Percentiles rank a stretch among this genome's conserved stretches.
These are phyloP conservation scores for Tetrapyrgos nigripes DNA, from an alignment of 1,284 basidiomycete species.

Conservation along the genomic window DNA sequence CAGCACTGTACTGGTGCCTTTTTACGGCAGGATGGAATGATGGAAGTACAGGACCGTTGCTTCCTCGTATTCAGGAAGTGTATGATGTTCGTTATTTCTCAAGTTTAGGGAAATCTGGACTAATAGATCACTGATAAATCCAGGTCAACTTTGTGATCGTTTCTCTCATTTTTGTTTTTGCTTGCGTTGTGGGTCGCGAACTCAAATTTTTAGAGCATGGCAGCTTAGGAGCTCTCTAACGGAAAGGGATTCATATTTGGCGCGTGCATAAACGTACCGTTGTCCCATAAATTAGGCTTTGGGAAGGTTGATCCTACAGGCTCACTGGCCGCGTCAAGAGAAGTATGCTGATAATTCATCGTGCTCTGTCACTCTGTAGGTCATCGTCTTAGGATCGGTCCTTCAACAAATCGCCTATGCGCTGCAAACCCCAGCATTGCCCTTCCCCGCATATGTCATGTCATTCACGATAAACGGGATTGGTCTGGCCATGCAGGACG, in stretches of 20 bases:
- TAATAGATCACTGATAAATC: not conserved
- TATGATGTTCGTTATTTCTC: conserved; percentile 13
- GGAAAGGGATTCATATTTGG: conserved; percentile 14
- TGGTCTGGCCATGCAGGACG: conserved; percentile 62
- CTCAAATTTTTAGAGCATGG: not conserved
- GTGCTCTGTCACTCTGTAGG: conserved; percentile 30
- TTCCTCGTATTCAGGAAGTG: conserved; percentile 20
- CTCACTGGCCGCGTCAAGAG: not conserved
- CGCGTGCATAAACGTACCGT: conserved; percentile 54
- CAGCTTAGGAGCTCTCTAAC: not conserved
- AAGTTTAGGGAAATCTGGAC: not conserved
- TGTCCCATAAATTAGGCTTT: conserved; percentile 62
- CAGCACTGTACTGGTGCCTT: conserved; percentile 15
- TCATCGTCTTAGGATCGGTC: conserved; percentile 20
- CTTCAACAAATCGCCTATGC: conserved; percentile 49
- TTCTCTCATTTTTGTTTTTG: conserved; percentile 31
- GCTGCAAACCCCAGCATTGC: conserved; percentile 62
- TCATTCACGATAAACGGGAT: conserved; percentile 68
- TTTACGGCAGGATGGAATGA: conserved; percentile 23
- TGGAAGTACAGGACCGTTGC: conserved; percentile 19
- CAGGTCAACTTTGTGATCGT: not conserved
- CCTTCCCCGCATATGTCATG: conserved; percentile 68
- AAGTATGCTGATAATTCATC: conserved; percentile 38
- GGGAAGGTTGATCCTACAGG: conserved; percentile 51
- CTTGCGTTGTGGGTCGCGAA: conserved; percentile 9